phyloP scores from a whole-genome alignment of 306 rosid species.

The Dalbergia cultrata region DNA sequence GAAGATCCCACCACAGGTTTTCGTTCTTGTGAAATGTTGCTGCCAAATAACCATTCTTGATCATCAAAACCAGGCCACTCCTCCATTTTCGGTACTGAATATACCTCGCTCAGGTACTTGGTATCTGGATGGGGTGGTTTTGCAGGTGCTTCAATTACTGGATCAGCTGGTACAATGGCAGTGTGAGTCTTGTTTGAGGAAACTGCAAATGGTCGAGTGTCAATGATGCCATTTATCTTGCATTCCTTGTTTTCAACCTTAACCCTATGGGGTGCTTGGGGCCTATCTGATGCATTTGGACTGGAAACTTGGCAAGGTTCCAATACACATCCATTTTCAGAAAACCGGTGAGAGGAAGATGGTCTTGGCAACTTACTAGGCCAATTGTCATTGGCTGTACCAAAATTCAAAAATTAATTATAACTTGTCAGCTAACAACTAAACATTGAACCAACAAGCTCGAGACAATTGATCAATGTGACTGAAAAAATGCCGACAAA shows the following conservation, averaged over 20 bases:
- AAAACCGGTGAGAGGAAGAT: slow-evolving; percentile 57
- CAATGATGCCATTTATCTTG: slow-evolving; percentile 72
- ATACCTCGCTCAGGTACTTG: slow-evolving; percentile 66
- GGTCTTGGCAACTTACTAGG: slow-evolving; percentile 72
- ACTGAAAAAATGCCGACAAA: slow-evolving; percentile 38
- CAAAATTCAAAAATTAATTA: slow-evolving; percentile 53
- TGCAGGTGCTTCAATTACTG: slow-evolving; percentile 41
- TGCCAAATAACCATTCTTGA: slow-evolving; percentile 79
- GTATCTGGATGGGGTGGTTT: slow-evolving; percentile 87
- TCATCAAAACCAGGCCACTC: slow-evolving; percentile 63
- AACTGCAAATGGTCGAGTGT: slow-evolving; percentile 53
- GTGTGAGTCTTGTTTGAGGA: slow-evolving; percentile 52
- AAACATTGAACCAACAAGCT: slow-evolving; percentile 40
- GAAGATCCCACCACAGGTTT: slow-evolving; percentile 53
- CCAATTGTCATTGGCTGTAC: slow-evolving; percentile 79
- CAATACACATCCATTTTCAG: slow-evolving; percentile 77
- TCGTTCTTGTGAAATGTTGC: slow-evolving; percentile 53
- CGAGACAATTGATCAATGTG: slow-evolving; percentile 31
- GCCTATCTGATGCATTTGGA: slow-evolving; percentile 57
- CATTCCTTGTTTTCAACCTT: slow-evolving; percentile 63
- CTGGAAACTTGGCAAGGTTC: slow-evolving; percentile 66
- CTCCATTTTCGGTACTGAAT: slow-evolving; percentile 71
- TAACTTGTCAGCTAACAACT: slow-evolving; percentile 52
- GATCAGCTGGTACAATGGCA: slow-evolving; percentile 52
- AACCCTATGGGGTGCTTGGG: slow-evolving; percentile 50